Conservation (phyloP, 257 asterid genomes). For the Orobanche coerulescens region DNA sequence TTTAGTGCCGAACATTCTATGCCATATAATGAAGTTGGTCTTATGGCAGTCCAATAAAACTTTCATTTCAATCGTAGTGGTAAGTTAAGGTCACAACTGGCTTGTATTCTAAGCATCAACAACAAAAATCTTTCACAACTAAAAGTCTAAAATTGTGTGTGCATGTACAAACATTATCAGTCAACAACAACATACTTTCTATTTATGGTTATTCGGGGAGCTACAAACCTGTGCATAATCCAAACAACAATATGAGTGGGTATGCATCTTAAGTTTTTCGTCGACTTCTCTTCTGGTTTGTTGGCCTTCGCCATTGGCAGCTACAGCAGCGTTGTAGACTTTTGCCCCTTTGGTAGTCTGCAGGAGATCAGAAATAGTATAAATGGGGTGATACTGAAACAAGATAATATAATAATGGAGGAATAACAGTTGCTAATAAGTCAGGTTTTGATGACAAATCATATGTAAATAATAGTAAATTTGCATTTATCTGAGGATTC, state of each 20-base stretch:
- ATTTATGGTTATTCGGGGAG: slow-evolving; percentile 12
- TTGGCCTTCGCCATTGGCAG: slow-evolving; percentile 56
- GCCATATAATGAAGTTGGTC: no score
- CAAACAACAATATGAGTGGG: slow-evolving; percentile 85
- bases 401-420: background rate
- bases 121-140: background rate
- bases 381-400: slow-evolving; percentile 3
- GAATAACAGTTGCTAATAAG: background rate
- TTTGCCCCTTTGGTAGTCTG: slow-evolving; percentile 89
- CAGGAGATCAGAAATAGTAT: slow-evolving; percentile 17
- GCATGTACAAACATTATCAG: background rate
- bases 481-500: background rate
- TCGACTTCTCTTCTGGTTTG: slow-evolving; percentile 73
- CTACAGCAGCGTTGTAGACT: slow-evolving; percentile 69
- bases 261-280: slow-evolving; percentile 79
- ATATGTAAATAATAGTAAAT: no score
- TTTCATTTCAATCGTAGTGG: no score
- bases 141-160: background rate
- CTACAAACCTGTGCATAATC: slow-evolving; percentile 80
- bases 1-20: no score
- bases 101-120: background rate
- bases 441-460: background rate
- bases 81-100: no score
- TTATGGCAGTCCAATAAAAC: no score
- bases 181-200: slow-evolving; percentile 10